These are phyloP conservation scores for Clonostachys byssicola DNA, from an alignment of 2,329 filamentous ascomycete genomes.

Conservation along the genomic window DNA sequence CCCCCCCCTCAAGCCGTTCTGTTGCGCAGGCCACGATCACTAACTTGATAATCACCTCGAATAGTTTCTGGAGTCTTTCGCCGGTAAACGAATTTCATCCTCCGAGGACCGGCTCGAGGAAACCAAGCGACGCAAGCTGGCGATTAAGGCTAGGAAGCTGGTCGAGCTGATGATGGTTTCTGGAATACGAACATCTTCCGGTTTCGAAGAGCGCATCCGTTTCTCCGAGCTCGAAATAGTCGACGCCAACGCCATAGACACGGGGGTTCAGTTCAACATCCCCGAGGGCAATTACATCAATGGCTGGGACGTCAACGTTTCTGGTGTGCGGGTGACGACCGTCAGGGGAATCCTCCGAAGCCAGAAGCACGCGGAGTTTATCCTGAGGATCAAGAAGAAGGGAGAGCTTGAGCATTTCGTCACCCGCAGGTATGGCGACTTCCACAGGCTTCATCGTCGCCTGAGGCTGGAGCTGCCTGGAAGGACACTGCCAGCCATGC, in stretches of 20 bases:
- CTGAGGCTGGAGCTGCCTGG: conserved; percentile 84
- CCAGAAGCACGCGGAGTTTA: conserved; percentile 91
- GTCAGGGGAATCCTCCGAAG: conserved; percentile 84
- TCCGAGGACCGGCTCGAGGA: conserved; percentile 95
- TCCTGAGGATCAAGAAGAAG: conserved; percentile 78
- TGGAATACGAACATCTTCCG: conserved; percentile 89
- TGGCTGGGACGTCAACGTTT: conserved; percentile 95
- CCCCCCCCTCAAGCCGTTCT: not conserved
- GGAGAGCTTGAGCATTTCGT: conserved; percentile 75
- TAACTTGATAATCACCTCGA: not conserved
- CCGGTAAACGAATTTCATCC: conserved; percentile 93
- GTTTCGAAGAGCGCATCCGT: conserved; percentile 94
- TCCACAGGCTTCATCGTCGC: conserved; percentile 72
- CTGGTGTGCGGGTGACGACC: conserved; percentile 75
- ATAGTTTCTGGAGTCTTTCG: conserved; percentile 94
- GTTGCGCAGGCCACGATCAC: not conserved
- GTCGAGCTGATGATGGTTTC: conserved; percentile 99
- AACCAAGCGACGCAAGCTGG: conserved; percentile 90
- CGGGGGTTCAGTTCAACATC: conserved; percentile 79
- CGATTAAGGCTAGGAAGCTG: conserved; percentile 88
- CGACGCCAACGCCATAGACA: conserved; percentile 87
- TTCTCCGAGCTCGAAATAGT: conserved; percentile 98
- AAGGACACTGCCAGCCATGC: conserved; percentile 80
- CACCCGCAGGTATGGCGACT: conserved; percentile 84
- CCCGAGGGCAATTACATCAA: conserved; percentile 92